Evolutionary conservation across 768 basidiomycete species (phyloP), one percentile per base, ranked within the genome.

Genomic region (Termitomyces sp.): DNA sequence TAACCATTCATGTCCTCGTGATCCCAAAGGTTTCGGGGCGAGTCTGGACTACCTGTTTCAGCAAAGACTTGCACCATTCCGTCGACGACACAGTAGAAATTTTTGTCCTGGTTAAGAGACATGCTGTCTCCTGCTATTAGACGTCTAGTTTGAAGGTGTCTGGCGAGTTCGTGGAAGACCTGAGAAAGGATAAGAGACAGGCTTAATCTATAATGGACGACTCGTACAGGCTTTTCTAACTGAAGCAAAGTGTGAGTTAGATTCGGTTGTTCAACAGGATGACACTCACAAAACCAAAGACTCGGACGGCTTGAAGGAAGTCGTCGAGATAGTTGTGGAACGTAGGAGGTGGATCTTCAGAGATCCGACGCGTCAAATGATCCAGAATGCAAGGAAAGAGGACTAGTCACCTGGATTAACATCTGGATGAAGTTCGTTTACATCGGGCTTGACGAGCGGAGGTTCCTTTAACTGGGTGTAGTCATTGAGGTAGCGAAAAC

Each of bases 261-360:
- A 55, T 38, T 15, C 36, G 18, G 32, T 18, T 39, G 45, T 28
- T 28, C 4, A 3, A 40, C 44, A 3, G 32, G 39, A 18, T 5
- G 12, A 13, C 9, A 78, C 82, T 72, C 63, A 95, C 82, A 71
- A 98, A 98, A 20, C 97, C 97, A 68, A 99, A 99, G 11, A 99
- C 92, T 51, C 96, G 85, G 59, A 99, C 92, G 12, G 97, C 97
- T 67, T 96, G 90, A 58, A 98, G 75, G 71, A 99, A 98, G 69
- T 99, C 97, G 71, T 98, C 96, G 32, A 98, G 81, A 68, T 98
- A 98, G 68, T 96, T 96, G 72, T 96, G 95, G 71, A 98, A 95
- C 1, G 90, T 83, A 13, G 90, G 84, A 0, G 86, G 84, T 15
- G 87, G 79, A 57, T 90, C 88, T 68, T 80, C 15, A 57, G 9